Evolutionary conservation across 371 early-diverging fungal genomes (phyloP), one percentile per base, ranked within the genome.

Genomic region (Syncephalastrum sp.): DNA sequence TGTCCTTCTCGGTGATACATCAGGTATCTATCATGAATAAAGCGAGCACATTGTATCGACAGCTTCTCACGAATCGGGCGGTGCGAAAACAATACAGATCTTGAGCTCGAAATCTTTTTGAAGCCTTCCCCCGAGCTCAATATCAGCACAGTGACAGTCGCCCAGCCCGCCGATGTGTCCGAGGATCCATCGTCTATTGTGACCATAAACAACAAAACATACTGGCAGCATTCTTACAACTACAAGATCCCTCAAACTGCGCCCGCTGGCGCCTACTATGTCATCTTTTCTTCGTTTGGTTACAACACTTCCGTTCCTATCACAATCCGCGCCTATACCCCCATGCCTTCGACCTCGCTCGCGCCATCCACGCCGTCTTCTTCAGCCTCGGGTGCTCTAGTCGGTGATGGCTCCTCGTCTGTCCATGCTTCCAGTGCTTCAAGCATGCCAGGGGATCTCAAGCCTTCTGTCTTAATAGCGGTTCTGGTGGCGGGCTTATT

Each of bases 211-310:
- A 43, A 52, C 17, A 15, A 53, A 19, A 56, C 59, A 2, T 61
- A 54, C 33, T 64, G 69, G 65, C 48, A 61, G 29, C 69, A 69
- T 25, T 53, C 64, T 1, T 59, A 63, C 21, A 64, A 69, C 41
- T 65, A 53, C 42, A 29, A 29, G 14, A 64, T 69, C 6, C 65
- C 69, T 3, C 23, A 27, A 13, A 61, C 43, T 8, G 43, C 61
- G 0, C 56, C 59, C 6, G 23, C 59, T 0, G 65, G 69, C n/a
- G 5, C 54, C 10, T 69, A 64, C 47, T 44, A 64, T 25, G 57
- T 67, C 54, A 45, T 44, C 27, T 17, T 42, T 21, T 42, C 15
- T 48, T 17, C 17, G 7, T 19, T 47, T 47, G 29, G 25, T 25
- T 53, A 44, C n/a, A 68, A 68, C 44, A 68, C 64, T 8, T 53